Evolutionary conservation across 78 protist genomes (phyloP), one percentile per base, ranked within the genome.

Genomic region (Dictyostelium intermedium): DNA sequence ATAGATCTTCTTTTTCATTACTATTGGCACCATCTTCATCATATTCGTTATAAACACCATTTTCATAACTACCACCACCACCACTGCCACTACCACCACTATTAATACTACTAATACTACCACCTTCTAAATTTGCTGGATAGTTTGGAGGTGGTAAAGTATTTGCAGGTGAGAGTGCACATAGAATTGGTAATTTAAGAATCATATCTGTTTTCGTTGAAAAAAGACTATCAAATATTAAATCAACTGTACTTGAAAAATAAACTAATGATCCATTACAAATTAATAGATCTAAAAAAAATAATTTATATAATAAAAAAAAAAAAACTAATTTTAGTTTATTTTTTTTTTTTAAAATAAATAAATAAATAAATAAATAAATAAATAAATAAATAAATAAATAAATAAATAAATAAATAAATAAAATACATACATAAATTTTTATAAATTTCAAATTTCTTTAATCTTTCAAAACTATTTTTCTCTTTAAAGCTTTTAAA

Each of bases 361-460:
- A n/a, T n/a, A n/a, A n/a, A n/a, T n/a, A n/a, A n/a, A n/a, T n/a
- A n/a, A n/a, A n/a, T n/a, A n/a, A n/a, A n/a, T n/a, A n/a, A n/a
- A n/a, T n/a, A n/a, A n/a, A n/a, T n/a, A n/a, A n/a, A n/a, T n/a
- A n/a, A n/a, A n/a, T n/a, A n/a, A n/a, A n/a, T n/a, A n/a, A n/a
- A n/a, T n/a, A n/a, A n/a, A n/a, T n/a, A n/a, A n/a, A n/a, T n/a
- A n/a, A n/a, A n/a, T n/a, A n/a, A n/a, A n/a, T n/a, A n/a, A n/a
- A n/a, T n/a, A n/a, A n/a, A n/a, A n/a, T n/a, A 86, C 92, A 25
- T 86, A 86, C 92, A 87, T 20, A 87, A 43, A 78, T 61, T 60
- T 43, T 87, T 87, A 14, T 60, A 30, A 1, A 63, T 60, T 45
- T 87, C 39, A 60, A 87, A 27, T 14, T 37, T 41, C 18, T 39